phyloP scores from a whole-genome alignment of 1,284 basidiomycete species.

The Cryptococcus sp. region DNA sequence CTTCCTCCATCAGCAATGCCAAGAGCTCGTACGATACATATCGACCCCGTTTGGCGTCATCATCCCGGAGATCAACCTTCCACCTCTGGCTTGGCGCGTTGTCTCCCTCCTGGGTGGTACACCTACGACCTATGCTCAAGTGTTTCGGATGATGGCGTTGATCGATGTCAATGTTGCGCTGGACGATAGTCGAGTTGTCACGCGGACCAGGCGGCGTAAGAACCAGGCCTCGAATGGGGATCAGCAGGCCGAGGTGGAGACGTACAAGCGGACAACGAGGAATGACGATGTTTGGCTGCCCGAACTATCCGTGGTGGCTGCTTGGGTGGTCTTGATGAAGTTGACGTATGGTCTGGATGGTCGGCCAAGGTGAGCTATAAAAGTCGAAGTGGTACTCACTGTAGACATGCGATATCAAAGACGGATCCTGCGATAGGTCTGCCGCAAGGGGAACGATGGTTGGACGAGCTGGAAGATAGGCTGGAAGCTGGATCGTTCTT shows the following conservation, averaged over 20 bases:
- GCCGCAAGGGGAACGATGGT: conserved; percentile 54
- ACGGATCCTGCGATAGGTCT: conserved; percentile 57
- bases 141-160: conserved; percentile 24
- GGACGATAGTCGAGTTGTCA: conserved; percentile 28
- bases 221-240: not conserved
- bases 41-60: conserved; percentile 53
- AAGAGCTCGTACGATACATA: conserved; percentile 20
- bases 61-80: conserved; percentile 71
- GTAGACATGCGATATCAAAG: conserved; percentile 12
- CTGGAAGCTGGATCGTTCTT: conserved; percentile 25
- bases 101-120: conserved; percentile 64
- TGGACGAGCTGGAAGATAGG: conserved; percentile 48
- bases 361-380: conserved; percentile 52
- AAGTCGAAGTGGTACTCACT: conserved; percentile 7
- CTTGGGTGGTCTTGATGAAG: conserved; percentile 67
- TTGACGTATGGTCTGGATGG: conserved; percentile 78
- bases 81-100: conserved; percentile 75
- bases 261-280: conserved; percentile 16
- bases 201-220: conserved; percentile 43
- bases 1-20: conserved; percentile 14
- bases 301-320: conserved; percentile 65
- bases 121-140: conserved; percentile 55
- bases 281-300: conserved; percentile 53
- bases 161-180: conserved; percentile 35
- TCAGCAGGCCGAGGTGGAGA: conserved; percentile 4